A percentile compares a stretch with the other conserved stretches of the same genome.
Conservation (phyloP, 73 alveolate genomes). For the Effrenium voratum region DNA sequence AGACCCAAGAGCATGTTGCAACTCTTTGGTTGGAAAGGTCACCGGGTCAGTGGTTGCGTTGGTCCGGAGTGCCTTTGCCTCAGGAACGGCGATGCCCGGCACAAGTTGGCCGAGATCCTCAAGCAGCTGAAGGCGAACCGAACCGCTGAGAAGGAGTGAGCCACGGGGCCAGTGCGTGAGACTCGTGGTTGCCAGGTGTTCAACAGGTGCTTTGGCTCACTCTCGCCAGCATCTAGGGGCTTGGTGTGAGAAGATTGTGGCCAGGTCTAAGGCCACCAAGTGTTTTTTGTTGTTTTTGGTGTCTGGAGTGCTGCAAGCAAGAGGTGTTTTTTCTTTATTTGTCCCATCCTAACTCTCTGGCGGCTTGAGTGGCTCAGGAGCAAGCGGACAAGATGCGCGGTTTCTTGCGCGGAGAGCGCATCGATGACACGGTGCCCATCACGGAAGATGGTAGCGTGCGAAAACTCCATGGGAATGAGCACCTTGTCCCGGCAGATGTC, state of each 20-base stretch:
- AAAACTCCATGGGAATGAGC: conserved; percentile 91
- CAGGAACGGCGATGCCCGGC: conserved; percentile 83
- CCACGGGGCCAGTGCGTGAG: no score
- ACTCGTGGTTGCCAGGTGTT: no score
- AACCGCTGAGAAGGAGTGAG: conserved; percentile 19
- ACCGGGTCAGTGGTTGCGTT: no score
- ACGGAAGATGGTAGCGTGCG: conserved; percentile 93
- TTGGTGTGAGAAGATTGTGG: no score
- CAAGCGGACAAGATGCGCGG: conserved; percentile 93
- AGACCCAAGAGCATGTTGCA: no score
- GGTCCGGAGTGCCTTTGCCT: no score
- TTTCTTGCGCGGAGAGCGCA: conserved; percentile 85
- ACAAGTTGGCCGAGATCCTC: conserved; percentile 79
- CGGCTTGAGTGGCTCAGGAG: neutral
- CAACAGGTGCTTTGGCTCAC: no score
- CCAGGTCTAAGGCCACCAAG: neutral
- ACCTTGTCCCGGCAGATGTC: no score
- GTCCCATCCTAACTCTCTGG: neutral
- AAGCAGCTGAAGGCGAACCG: conserved; percentile 86
- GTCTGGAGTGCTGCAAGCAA: neutral
- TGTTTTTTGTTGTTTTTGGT: neutral
- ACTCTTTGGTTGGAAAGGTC: no score
- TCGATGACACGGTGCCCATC: conserved; percentile 93
- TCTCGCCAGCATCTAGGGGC: no score
- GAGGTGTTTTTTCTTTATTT: neutral